Conservation (phyloP, 148 eudicot species). For the Bassia scoparia region DNA sequence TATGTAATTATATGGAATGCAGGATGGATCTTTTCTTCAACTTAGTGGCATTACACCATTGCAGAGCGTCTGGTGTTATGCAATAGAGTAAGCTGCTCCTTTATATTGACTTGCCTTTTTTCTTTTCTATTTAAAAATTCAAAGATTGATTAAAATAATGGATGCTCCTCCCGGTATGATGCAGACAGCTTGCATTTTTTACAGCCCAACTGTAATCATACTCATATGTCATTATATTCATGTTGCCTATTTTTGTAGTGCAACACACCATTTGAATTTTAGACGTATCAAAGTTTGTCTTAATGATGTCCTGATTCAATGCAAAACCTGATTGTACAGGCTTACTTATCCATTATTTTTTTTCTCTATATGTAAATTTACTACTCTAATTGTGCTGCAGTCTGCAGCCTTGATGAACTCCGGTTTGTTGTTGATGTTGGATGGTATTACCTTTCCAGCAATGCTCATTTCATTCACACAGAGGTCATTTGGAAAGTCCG, state of each 20-base stretch:
- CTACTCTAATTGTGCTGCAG: slow-evolving; percentile 33
- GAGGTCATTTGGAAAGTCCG: slow-evolving; percentile 91
- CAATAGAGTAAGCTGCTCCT: slow-evolving; percentile 63
- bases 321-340: background rate
- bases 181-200: slow-evolving; percentile 87
- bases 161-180: slow-evolving; percentile 14
- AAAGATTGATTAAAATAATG: background rate
- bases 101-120: background rate
- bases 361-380: slow-evolving; percentile 11
- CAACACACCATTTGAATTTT: background rate
- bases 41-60: slow-evolving; percentile 75
- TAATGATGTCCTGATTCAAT: background rate
- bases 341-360: background rate
- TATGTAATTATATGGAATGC: slow-evolving; percentile 20
- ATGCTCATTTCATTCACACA: slow-evolving; percentile 85
- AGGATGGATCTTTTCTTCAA: slow-evolving; percentile 91
- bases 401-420: slow-evolving; percentile 79
- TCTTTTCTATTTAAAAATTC: slow-evolving; percentile 2
- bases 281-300: background rate
- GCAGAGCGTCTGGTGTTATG: slow-evolving; percentile 94
- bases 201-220: slow-evolving; percentile 69
- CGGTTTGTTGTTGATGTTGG: slow-evolving; percentile 87
- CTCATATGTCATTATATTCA: too few species aligned
- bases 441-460: slow-evolving; percentile 88
- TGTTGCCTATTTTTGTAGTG: background rate